Conservation (phyloP, 805 yeast genomes). For the Cyberlindnera euphorbiiphila region DNA sequence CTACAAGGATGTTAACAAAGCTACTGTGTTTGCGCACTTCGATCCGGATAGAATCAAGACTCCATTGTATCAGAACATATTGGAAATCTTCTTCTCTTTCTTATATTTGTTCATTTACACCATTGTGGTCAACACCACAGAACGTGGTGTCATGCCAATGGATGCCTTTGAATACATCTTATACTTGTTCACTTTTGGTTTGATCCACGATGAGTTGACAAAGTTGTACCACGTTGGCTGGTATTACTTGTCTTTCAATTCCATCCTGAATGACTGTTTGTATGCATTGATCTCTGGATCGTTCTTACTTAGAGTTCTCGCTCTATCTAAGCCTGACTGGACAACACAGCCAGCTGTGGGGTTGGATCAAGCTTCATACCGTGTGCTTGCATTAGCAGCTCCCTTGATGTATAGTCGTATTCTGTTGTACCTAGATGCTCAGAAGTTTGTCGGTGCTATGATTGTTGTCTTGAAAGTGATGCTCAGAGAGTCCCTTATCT, state of each 20-base stretch:
- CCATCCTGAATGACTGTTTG: constrained; percentile 69
- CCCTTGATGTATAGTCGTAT: constrained; percentile 86
- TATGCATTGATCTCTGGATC: constrained; percentile 53
- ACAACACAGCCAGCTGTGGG: constrained; percentile 23
- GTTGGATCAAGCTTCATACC: constrained; percentile 57
- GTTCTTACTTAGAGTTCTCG: constrained; percentile 47
- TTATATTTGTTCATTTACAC: constrained; percentile 62
- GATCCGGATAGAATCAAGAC: constrained; percentile 82
- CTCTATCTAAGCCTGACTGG: constrained; percentile 29
- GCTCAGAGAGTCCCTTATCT: constrained; percentile 84
- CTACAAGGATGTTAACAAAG: constrained; percentile 56
- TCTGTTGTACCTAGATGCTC: constrained; percentile 71
- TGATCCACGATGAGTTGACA: constrained; percentile 59
- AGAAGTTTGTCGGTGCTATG: constrained; percentile 83
- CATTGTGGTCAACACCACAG: constrained; percentile 55
- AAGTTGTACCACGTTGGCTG: constrained; percentile 77
- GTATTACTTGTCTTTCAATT: constrained; percentile 73
- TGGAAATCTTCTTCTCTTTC: constrained; percentile 67
- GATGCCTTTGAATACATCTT: constrained; percentile 51
- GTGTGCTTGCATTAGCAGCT: constrained; percentile 73
- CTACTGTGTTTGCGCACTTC: constrained; percentile 58
- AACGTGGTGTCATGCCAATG: constrained; percentile 32
- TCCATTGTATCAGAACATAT: constrained; percentile 72
- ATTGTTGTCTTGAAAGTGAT: constrained; percentile 77
- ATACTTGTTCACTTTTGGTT: constrained; percentile 64